Base-by-base conservation (phyloP, 2,329 filamentous ascomycete genomes). In the Venturiaceae sp. region DNA sequence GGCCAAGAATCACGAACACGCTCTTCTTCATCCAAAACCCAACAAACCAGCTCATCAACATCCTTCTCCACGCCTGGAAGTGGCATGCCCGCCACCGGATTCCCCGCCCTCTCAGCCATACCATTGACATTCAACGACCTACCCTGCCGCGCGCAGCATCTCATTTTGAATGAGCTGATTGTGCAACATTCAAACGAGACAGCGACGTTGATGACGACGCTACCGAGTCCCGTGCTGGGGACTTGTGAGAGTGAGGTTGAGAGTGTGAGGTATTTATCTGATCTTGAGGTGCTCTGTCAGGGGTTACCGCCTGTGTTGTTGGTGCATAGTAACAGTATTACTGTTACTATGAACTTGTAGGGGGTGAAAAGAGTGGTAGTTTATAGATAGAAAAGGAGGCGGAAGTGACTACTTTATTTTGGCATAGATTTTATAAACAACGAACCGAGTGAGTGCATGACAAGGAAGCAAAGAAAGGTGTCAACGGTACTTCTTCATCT, bases 251-350 rank as follows among this genome's bases (percentile, higher is more conserved):
- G 85, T 62, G 87, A 90, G 69, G 75, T 77, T 41, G 83, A 87
- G 19, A 89, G 87, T 64, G 74, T 89, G 59, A 81, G 81, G 62
- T 95, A 94, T 70, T 75, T 95, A 53, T 85, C 82, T 54, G 87
- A 91, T 70, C 76, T 92, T 60, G 88, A 94, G 70, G 82, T 94
- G 2, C 72, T 95, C 60, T 92, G 87, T 69, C 82, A 86, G 65
- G 86, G 83, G 11, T 74, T 92, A 61, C 89, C 90, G 30, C 90
- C 90, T 1, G 83, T 84, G 50, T 70, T 95, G 65, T 75, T 95
- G 69, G 87, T 95, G 39, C 81, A 95, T 72, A 91, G 87, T 71
- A 95, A 95, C 71, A 90, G 85, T 66, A 91, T 95, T 87, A 95
- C 89, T 16, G 90, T 95, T 52, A 95, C 87, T 6, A 87, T 88